Base-by-base conservation (phyloP, 164 flowering plant genomes). In the Annona squamosa region DNA sequence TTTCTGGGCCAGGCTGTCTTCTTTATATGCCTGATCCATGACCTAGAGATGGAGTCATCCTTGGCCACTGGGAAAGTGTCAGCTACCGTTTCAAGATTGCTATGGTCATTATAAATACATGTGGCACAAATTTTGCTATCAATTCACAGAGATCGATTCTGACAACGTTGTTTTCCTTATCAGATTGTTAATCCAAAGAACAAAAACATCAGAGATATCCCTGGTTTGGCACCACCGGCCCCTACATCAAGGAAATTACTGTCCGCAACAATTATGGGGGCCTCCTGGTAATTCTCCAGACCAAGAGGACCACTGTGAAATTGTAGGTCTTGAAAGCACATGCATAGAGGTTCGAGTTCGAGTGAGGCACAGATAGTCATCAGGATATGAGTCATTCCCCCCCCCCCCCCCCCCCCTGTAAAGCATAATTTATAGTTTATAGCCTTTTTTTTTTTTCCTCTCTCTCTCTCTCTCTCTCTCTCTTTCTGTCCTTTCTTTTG, bases 181-280 rank as follows among this genome's bases (percentile, higher is more conserved):
- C 75, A 95, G 99, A 82, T 93, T 68, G 93, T 91, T 72, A 81
- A 93, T 72, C 99, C 98, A 43, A 82, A 82, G 84, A 95, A 91
- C 86, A 91, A 88, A 70, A 75, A 77, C 83, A 95, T 91, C 75
- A 82, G 85, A 74, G 97, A 92, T 82, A 90, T 92, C 69, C 97
- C 98, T 3, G 98, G 98, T 73, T 80, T 95, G 80, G 97, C 97
- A 57, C 96, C 97, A n/a, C 97, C 98, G 43, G 97, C 90, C 18
- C 92, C 92, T 0, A 57, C 87, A 3, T n/a, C 91, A 18, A 87
- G 98, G 82, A 92, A 87, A 81, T 82, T 94, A 72, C 77, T 94
- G 73, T 87, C 79, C 74, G 26, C 80, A 61, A 78, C 80, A 74
- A 61, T 68, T 17, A 48, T 43, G 41, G 71, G 78, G 44, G 71